Conservation (phyloP, 2,329 filamentous ascomycete genomes). For the Fusarium sp. region DNA sequence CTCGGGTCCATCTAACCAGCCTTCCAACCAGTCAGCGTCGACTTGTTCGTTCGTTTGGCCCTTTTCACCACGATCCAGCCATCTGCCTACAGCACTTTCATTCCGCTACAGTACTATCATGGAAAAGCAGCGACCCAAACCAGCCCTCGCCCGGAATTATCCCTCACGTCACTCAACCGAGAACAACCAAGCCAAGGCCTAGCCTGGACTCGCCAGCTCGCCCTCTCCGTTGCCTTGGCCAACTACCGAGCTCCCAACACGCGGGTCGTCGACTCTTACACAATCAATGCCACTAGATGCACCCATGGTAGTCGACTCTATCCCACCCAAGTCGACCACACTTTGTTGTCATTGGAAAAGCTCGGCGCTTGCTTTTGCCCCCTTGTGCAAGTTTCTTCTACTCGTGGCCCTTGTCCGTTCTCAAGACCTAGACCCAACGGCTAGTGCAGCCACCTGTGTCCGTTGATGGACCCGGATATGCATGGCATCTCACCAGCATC, state of each 20-base stretch:
- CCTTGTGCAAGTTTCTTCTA: constrained; percentile 38
- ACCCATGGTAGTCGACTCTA: constrained; percentile 6
- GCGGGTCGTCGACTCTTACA: constrained; percentile 24
- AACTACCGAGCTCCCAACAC: constrained; percentile 27
- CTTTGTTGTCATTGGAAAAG: constrained; percentile 33
- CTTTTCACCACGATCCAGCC: constrained; percentile 36
- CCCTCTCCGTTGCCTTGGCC: constrained; percentile 19
- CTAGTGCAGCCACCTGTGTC: constrained; percentile 49
- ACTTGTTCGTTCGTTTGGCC: constrained; percentile 38
- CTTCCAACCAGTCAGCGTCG: constrained; percentile 39
- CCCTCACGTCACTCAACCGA: constrained; percentile 44
- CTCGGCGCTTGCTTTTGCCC: constrained; percentile 26
- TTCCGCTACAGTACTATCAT: constrained; percentile 23
- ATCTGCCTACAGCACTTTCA: constrained; percentile 19
- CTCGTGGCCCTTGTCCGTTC: constrained; percentile 32
- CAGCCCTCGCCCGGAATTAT: constrained; percentile 35
- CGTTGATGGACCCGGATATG: constrained; percentile 46
- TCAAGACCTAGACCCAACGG: constrained; percentile 37
- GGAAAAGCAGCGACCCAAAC: constrained; percentile 40
- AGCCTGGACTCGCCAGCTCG: constrained; percentile 27
- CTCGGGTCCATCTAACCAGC: constrained; percentile 41
- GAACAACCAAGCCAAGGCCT: constrained; percentile 28
- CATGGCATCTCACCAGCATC: constrained; percentile 47
- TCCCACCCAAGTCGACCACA: constrained; percentile 20
- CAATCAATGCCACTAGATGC: constrained; percentile 18